Base-by-base conservation (phyloP, 768 basidiomycete species). In the Cystobasidium tubakii region DNA sequence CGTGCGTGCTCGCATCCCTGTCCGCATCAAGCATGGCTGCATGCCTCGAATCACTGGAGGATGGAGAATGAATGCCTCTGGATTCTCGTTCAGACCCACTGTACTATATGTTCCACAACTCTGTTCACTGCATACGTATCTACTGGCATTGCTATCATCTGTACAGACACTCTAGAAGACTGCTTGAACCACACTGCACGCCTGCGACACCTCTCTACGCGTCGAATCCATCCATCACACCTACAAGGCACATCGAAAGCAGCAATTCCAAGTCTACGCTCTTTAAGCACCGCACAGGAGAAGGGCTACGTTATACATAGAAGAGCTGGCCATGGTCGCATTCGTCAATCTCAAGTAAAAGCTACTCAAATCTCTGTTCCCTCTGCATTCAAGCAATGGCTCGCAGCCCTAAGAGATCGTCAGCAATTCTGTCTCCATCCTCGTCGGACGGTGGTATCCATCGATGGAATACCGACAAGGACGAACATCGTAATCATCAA, bases 1-100 rank as follows among this genome's bases (percentile, higher is more conserved):
- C 46, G 46, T 50, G 46, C 46, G 21, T 50, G n/a, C n/a, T n/a
- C n/a, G n/a, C n/a, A n/a, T 50, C 46, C 46, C 10, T n/a, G 21
- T 50, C 46, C 46, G 46, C 46, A 15, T 50, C 46, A n/a, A 50
- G 46, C 46, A 50, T 50, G 46, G n/a, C n/a, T 50, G 46, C 46
- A 50, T 50, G 46, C 46, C 46, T 50, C n/a, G 46, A 6, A 50
- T 50, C 21, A 50, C 3, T n/a, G n/a, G 46, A 50, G 46, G 4
- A n/a, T n/a, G n/a, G 46, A 50, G 46, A 15, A 50, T n/a, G 46
- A 50, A n/a, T 50, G 46, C 46, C 46, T 50, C n/a, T n/a, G n/a
- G n/a, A n/a, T n/a, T 50, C 46, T 50, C n/a, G 3, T 12, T 15
- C 15, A 7, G 17, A n/a, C 46, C n/a, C 12, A 50, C 46, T 50